Evolutionary conservation across 129 eudicot species (phyloP).

Genomic region (Deinandra increscens): DNA sequence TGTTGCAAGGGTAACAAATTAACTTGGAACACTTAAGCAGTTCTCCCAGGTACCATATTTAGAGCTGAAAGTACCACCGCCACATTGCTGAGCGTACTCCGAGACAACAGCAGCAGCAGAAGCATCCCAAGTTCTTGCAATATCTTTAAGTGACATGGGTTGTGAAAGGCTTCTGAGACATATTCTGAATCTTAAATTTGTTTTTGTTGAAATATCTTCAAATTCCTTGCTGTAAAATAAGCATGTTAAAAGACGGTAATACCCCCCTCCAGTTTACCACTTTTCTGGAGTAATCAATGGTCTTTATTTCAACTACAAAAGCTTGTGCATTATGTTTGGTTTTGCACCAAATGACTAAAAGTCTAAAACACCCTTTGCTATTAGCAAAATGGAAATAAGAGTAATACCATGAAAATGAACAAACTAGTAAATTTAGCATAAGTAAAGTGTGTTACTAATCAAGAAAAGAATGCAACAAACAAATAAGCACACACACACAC

Average conservation of each 20-base stretch:
- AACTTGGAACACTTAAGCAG: slow-evolving; percentile 46
- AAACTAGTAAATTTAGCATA: background rate
- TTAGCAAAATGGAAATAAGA: background rate
- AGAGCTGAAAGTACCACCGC: slow-evolving; percentile 97
- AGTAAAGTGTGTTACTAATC: background rate
- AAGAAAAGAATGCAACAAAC: background rate
- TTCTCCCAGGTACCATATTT: slow-evolving; percentile 89
- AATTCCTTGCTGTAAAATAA: slow-evolving; percentile 53
- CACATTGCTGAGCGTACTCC: slow-evolving; percentile 82
- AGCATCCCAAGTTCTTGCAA: slow-evolving; percentile 87
- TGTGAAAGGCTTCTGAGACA: slow-evolving; percentile 72
- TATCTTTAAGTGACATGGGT: slow-evolving; percentile 79
- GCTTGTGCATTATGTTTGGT: background rate
- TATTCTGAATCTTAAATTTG: slow-evolving; percentile 73
- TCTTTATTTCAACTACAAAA: background rate
- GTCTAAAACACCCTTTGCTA: background rate
- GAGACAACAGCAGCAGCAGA: slow-evolving; percentile 83
- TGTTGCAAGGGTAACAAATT: background rate
- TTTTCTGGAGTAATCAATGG: background rate
- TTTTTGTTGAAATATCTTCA: slow-evolving; percentile 77
- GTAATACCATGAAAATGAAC: background rate
- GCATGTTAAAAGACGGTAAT: background rate
- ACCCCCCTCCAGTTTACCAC: background rate
- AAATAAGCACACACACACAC: too few species aligned
- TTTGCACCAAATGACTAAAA: slow-evolving; percentile 3